Evolutionary conservation across 805 yeast genomes (phyloP).

Genomic region (Tetrapisispora fleetii): DNA sequence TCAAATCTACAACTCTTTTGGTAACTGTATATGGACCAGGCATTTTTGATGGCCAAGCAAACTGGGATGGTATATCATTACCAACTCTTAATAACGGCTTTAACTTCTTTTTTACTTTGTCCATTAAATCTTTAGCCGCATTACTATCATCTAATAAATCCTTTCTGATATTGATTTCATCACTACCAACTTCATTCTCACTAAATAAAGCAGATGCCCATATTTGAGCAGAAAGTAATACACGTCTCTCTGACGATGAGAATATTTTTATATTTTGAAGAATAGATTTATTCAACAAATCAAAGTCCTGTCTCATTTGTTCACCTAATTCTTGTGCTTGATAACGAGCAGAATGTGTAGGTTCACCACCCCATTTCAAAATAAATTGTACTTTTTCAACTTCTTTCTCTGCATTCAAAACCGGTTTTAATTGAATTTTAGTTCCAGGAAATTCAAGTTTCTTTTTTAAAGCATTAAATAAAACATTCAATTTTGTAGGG

Average conservation of each 20-base stretch:
- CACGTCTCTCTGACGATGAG: slow-evolving; percentile 92
- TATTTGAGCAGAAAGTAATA: slow-evolving; percentile 81
- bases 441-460: slow-evolving; percentile 92
- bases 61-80: slow-evolving; percentile 92
- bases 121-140: slow-evolving; percentile 97
- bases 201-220: slow-evolving; percentile 71
- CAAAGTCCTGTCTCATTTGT: slow-evolving; percentile 85
- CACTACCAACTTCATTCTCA: slow-evolving; percentile 65
- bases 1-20: slow-evolving; percentile 85
- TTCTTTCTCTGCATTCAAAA: slow-evolving; percentile 52
- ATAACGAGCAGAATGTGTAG: slow-evolving; percentile 92
- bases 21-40: slow-evolving; percentile 95
- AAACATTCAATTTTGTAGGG: slow-evolving; percentile 58
- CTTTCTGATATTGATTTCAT: slow-evolving; percentile 71
- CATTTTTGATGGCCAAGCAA: slow-evolving; percentile 98
- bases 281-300: slow-evolving; percentile 74
- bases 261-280: slow-evolving; percentile 76
- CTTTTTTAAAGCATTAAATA: slow-evolving; percentile 77
- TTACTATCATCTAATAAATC: slow-evolving; percentile 91
- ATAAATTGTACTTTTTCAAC: slow-evolving; percentile 95
- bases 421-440: slow-evolving; percentile 89
- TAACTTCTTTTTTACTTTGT: slow-evolving; percentile 90
- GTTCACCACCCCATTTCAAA: slow-evolving; percentile 99
- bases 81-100: slow-evolving; percentile 93
- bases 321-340: slow-evolving; percentile 96